Conservation (phyloP, 129 eudicot species). For the Chrysanthemum makinoi region DNA sequence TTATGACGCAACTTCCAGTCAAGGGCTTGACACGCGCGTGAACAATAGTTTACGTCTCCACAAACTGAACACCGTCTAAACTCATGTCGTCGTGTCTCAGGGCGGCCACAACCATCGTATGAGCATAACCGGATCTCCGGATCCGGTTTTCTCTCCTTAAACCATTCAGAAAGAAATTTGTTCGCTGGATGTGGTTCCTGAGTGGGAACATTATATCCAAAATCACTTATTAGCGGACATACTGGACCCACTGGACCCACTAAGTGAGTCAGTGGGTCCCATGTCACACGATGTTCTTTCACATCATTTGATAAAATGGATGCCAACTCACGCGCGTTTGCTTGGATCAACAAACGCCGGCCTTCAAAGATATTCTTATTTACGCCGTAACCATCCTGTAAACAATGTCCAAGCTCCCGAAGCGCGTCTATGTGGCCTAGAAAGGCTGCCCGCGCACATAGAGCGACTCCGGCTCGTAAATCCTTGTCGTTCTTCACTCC, state of each 20-base stretch:
- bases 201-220: slow-evolving; percentile 70
- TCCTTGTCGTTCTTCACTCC: slow-evolving; percentile 68
- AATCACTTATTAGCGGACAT: slow-evolving; percentile 71
- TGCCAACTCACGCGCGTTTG: slow-evolving; percentile 82
- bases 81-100: slow-evolving; percentile 72
- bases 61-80: slow-evolving; percentile 81
- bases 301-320: not conserved
- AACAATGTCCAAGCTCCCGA: slow-evolving; percentile 85
- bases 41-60: slow-evolving; percentile 75
- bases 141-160: slow-evolving; percentile 28
- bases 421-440: slow-evolving; percentile 83
- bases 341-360: slow-evolving; percentile 72
- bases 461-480: slow-evolving; percentile 79
- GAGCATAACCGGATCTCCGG: slow-evolving; percentile 61
- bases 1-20: slow-evolving; percentile 79
- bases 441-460: slow-evolving; percentile 81
- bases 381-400: slow-evolving; percentile 88
- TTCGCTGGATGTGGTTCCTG: slow-evolving; percentile 68
- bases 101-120: slow-evolving; percentile 57
- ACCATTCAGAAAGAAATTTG: slow-evolving; percentile 68
- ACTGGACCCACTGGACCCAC: slow-evolving; percentile 33
- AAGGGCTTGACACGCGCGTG: slow-evolving; percentile 81
- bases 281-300: slow-evolving; percentile 42
- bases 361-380: slow-evolving; percentile 63
- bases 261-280: slow-evolving; percentile 42